These are phyloP conservation scores for Saccharomyces pastorianus DNA, from an alignment of 1,139 yeast genomes.

Conservation along the genomic window DNA sequence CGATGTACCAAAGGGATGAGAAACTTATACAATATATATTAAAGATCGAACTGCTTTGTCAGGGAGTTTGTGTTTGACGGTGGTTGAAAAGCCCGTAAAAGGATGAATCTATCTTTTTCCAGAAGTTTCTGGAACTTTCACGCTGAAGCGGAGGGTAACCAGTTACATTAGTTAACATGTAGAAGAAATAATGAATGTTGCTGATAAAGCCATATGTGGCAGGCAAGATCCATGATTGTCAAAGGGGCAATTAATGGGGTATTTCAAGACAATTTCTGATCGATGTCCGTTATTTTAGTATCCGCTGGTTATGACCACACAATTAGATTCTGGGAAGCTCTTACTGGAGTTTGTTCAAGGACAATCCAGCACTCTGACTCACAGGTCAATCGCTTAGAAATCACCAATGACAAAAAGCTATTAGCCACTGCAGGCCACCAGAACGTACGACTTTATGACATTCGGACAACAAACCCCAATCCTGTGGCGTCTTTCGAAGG, in stretches of 20 bases:
- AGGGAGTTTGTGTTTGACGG: neutral
- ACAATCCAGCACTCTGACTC: slow-evolving; percentile 94
- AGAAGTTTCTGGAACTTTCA: slow-evolving; percentile 12
- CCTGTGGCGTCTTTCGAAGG: slow-evolving; percentile 93
- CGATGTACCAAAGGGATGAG: neutral
- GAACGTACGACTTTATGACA: slow-evolving; percentile 79
- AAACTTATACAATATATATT: neutral
- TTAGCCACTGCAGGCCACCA: slow-evolving; percentile 93
- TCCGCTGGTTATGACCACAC: slow-evolving; percentile 99
- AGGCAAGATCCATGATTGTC: too few species aligned
- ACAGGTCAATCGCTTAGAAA: slow-evolving; percentile 87
- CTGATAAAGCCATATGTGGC: neutral
- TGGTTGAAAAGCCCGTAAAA: slow-evolving; percentile 7
- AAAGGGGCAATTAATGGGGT: too few species aligned
- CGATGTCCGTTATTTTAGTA: slow-evolving; percentile 87
- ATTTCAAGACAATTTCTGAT: neutral
- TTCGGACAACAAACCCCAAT: slow-evolving; percentile 68
- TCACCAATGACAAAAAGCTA: slow-evolving; percentile 83
- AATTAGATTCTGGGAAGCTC: slow-evolving; percentile 96
- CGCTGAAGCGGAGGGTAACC: neutral
- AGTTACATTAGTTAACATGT: neutral
- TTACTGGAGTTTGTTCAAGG: slow-evolving; percentile 91
- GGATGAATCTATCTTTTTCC: slow-evolving; percentile 1
- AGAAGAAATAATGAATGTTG: neutral
- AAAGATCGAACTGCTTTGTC: neutral